Evolutionary conservation across 768 basidiomycete genomes (phyloP), one percentile per base, ranked within the genome.

Genomic region (Mycena filopes): DNA sequence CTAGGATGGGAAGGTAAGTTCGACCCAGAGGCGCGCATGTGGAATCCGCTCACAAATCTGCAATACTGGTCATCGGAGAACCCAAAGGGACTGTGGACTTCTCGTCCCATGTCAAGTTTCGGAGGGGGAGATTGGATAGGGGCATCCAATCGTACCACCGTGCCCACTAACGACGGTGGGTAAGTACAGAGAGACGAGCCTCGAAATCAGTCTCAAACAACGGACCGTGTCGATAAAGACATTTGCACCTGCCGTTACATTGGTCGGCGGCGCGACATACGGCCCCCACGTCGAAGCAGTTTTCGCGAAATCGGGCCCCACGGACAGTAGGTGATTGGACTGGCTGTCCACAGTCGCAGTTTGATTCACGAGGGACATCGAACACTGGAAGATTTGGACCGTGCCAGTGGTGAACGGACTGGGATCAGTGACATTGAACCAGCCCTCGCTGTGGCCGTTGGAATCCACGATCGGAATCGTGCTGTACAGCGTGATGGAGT

Each of bases 361-460:
- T 41, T 61, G 60, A 15, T 18, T 18, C 3, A 46, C 33, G 1
- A 61, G 43, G 25, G 51, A 43, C 16, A 49, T 28, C 20, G 48
- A 49, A n/a, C 48, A 49, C 48, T 49, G 48, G 48, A 49, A 49
- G 29, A 49, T 8, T 29, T 49, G 48, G 48, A 49, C n/a, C 0
- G 29, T 31, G 28, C 29, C 48, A 31, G 29, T 29, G 46, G 46
- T 28, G 46, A 9, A 20, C 29, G 29, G 7, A 21, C 16, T 49
- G 29, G 10, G 20, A 49, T 29, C 6, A 49, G 4, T 49, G 48
- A 9, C 11, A 36, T 36, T 36, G 10, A 15, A 10, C 36, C 36
- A 36, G 48, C 20, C 48, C 26, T 29, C 4, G 28, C 31, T 36
- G 10, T 49, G 29, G 18, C 48, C 48, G 48, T 29, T 49, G 48